Evolutionary conservation across 148 eudicot genomes (phyloP).

Genomic region (Rheum nobile): DNA sequence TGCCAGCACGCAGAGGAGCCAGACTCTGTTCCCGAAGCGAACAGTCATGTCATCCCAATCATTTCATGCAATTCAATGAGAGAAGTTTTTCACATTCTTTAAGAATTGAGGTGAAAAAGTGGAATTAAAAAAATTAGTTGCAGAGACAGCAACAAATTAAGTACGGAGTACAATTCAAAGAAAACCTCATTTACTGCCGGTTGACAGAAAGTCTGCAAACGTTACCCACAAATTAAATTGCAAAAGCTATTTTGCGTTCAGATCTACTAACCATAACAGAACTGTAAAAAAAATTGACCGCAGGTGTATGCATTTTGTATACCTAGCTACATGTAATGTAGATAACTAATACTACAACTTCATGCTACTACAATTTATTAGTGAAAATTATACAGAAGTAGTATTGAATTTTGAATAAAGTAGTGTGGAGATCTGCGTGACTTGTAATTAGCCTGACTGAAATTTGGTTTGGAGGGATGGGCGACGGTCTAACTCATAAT

Average conservation of each 20-base stretch:
- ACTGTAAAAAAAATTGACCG: neutral
- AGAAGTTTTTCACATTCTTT: neutral
- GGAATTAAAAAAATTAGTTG: neutral
- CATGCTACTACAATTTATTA: too few species aligned
- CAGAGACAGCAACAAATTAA: neutral
- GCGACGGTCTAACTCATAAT: neutral
- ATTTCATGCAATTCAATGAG: neutral
- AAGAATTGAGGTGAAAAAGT: neutral
- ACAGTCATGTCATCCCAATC: conserved; percentile 2
- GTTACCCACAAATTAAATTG: neutral
- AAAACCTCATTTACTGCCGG: neutral
- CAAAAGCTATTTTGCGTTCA: neutral
- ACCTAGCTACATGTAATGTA: neutral
- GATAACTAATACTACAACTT: too few species aligned
- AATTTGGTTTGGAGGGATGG: neutral
- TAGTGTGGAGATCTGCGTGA: neutral
- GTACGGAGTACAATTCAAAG: neutral
- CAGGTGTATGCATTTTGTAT: neutral
- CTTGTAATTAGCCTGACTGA: neutral
- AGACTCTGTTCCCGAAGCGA: neutral
- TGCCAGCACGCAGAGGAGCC: conserved; percentile 3
- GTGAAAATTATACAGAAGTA: too few species aligned
- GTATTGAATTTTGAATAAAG: too few species aligned
- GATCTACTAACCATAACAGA: neutral
- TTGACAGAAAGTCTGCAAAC: neutral